These are phyloP conservation scores for Skeletonema menzelii DNA, from an alignment of 108 stramenopile genomes.

Conservation along the genomic window DNA sequence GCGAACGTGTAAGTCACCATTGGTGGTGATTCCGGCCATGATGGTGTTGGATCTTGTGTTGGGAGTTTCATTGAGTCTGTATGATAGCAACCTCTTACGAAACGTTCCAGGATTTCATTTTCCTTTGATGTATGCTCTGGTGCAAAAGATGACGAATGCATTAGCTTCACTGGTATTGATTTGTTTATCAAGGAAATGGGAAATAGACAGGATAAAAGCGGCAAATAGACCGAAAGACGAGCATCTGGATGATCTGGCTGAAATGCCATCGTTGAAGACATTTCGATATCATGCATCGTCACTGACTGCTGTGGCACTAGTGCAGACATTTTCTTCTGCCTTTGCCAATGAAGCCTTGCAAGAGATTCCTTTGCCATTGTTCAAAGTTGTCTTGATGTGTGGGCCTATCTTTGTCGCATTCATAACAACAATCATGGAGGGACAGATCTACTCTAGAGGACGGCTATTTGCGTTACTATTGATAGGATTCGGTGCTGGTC, in stretches of 20 bases:
- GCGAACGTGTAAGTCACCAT: constrained; percentile 10
- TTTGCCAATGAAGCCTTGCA: constrained; percentile 21
- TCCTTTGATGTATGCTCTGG: constrained; percentile 23
- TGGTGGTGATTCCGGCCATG: constrained; percentile 7
- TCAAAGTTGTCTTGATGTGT: constrained; percentile 36
- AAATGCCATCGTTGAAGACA: constrained; percentile 18
- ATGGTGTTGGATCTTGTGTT: constrained; percentile 21
- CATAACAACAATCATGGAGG: constrained; percentile 18
- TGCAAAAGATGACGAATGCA: constrained; percentile 28
- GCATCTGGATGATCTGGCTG: neutral
- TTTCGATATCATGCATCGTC: constrained; percentile 16
- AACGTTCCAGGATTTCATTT: constrained; percentile 32
- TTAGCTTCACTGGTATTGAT: constrained; percentile 24
- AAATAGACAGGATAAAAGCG: neutral
- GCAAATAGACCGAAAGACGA: neutral
- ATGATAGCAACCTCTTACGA: constrained; percentile 22
- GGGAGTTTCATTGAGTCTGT: constrained; percentile 21
- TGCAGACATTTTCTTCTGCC: constrained; percentile 23
- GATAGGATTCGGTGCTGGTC: constrained; percentile 21
- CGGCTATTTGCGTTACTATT: constrained; percentile 12
- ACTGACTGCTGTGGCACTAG: constrained; percentile 19
- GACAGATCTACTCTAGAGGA: constrained; percentile 13
- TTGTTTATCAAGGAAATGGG: constrained; percentile 16
- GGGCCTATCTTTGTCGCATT: constrained; percentile 33
- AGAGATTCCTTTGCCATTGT: constrained; percentile 16